Evolutionary conservation across 768 basidiomycete species (phyloP).

Genomic region (Gautieria morchelliformis): DNA sequence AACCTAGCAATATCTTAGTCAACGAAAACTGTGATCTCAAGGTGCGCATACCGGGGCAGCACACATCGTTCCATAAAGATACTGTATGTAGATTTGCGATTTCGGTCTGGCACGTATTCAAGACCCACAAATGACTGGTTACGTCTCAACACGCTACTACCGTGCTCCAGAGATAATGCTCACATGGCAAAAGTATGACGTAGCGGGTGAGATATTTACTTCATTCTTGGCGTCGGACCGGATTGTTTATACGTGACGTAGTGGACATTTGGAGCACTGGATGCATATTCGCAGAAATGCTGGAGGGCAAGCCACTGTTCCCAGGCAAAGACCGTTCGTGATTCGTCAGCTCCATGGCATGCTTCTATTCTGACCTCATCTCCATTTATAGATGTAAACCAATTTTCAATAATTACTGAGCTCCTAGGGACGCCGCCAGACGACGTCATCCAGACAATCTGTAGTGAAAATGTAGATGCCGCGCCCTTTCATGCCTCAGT

Average conservation of each 20-base stretch:
- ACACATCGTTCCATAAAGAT: background rate
- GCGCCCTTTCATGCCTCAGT: background rate
- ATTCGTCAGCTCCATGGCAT: conserved; percentile 9
- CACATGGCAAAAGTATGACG: conserved; percentile 99
- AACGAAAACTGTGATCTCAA: conserved; percentile 99
- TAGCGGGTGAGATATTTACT: conserved; percentile 43
- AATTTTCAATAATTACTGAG: conserved; percentile 99
- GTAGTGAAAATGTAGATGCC: conserved; percentile 82
- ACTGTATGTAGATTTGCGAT: conserved; percentile 74
- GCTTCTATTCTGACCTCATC: background rate
- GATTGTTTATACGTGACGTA: background rate
- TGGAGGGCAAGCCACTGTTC: conserved; percentile 97
- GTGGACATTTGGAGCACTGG: conserved; percentile 99
- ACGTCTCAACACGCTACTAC: conserved; percentile 98
- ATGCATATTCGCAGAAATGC: conserved; percentile 99
- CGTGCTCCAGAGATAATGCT: conserved; percentile 99
- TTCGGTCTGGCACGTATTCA: conserved; percentile 98
- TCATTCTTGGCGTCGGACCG: background rate
- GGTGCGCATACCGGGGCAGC: conserved; percentile 32
- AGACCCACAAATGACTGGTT: conserved; percentile 99
- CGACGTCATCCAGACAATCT: conserved; percentile 99
- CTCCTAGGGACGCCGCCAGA: conserved; percentile 96
- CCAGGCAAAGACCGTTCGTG: conserved; percentile 98
- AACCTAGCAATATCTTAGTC: conserved; percentile 98
- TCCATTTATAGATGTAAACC: conserved; percentile 79